phyloP scores from a whole-genome alignment of 148 eudicot species.

The Persicaria tinctoria region DNA sequence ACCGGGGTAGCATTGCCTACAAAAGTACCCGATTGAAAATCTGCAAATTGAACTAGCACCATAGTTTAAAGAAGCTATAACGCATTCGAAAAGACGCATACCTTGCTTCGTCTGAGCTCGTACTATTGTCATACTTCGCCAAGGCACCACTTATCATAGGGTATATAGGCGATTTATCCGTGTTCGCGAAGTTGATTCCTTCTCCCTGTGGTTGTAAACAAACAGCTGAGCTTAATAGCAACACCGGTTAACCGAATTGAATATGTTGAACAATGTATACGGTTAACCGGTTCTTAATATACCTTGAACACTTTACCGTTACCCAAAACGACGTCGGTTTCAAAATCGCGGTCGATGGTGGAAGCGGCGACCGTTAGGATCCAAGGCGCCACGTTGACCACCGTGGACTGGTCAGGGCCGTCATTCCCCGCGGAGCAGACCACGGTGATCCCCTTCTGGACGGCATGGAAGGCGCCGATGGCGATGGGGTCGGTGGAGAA shows the following conservation, averaged over 20 bases:
- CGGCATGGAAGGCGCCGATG: slow-evolving; percentile 67
- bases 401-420: slow-evolving; percentile 38
- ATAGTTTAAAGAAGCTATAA: not conserved
- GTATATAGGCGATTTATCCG: slow-evolving; percentile 31
- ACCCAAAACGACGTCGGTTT: slow-evolving; percentile 42
- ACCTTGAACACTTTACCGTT: slow-evolving; percentile 37
- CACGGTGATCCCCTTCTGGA: slow-evolving; percentile 57
- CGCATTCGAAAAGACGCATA: not conserved
- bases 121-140: slow-evolving; percentile 16
- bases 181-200: slow-evolving; percentile 46
- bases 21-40: not conserved
- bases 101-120: slow-evolving; percentile 31
- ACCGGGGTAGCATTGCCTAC: slow-evolving; percentile 44
- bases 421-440: slow-evolving; percentile 64
- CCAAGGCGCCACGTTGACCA: slow-evolving; percentile 73
- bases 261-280: not conserved
- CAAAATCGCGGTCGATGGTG: slow-evolving; percentile 55
- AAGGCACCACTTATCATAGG: slow-evolving; percentile 40
- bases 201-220: slow-evolving; percentile 38
- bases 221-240: no score
- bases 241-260: not conserved
- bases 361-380: slow-evolving; percentile 64
- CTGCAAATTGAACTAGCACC: not conserved
- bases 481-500: slow-evolving; percentile 43
- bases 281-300: slow-evolving; percentile 3